Percentiles rank a stretch among this genome's conserved stretches.
Conservation (phyloP, 2,329 filamentous ascomycete genomes). For the Calcarisporium arbuscula region DNA sequence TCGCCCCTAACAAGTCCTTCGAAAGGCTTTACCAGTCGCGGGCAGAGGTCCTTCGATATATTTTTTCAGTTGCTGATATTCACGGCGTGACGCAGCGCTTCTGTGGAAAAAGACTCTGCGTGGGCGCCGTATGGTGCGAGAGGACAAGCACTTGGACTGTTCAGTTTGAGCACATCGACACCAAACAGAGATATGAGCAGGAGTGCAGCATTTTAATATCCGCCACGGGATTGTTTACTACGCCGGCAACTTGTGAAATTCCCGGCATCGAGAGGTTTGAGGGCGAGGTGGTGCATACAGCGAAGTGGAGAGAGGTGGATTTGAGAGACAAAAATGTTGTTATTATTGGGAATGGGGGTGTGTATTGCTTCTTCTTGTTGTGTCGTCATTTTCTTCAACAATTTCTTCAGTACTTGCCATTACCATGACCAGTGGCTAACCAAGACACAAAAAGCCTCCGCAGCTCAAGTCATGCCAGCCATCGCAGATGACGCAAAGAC, state of each 20-base stretch:
- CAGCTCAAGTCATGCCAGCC: neutral
- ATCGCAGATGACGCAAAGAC: neutral
- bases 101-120: neutral
- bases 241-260: neutral
- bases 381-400: neutral
- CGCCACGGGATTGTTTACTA: neutral
- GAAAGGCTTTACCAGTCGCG: neutral
- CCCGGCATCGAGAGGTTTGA: neutral
- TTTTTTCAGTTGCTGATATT: neutral
- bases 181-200: neutral
- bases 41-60: neutral
- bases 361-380: neutral
- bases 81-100: neutral
- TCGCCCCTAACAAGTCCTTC: neutral
- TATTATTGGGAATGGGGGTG: neutral
- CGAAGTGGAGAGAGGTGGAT: neutral
- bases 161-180: neutral
- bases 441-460: no score
- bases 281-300: neutral
- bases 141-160: neutral
- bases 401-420: neutral
- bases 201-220: neutral
- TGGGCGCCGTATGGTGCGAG: neutral
- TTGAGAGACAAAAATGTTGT: constrained; percentile 1
- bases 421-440: no score